Percentiles rank a stretch among this genome's conserved stretches.
Conservation (phyloP, 2,329 filamentous ascomycete genomes). For the Trichophyton mentagrophytes region DNA sequence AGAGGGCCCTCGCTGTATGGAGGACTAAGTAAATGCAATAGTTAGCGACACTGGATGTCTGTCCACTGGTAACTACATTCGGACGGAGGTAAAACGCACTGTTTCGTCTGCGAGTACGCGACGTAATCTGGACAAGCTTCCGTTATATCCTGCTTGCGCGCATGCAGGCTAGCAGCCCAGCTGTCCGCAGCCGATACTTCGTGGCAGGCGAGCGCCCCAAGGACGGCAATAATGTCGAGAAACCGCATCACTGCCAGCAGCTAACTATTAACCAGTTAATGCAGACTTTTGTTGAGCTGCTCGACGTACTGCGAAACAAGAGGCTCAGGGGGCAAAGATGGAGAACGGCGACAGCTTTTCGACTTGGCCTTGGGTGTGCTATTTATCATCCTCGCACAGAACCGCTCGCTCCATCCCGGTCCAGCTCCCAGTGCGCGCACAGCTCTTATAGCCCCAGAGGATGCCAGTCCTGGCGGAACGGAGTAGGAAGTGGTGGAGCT, state of each 20-base stretch:
- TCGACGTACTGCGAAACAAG: background rate
- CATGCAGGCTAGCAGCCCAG: background rate
- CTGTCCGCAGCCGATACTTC: background rate
- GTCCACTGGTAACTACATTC: background rate
- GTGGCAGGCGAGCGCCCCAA: background rate
- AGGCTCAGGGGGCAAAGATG: background rate
- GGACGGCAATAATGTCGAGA: background rate
- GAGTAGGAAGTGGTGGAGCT: background rate
- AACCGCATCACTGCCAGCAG: background rate
- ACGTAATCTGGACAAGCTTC: slow-evolving; percentile 20
- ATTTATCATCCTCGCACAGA: background rate
- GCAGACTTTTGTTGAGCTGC: background rate
- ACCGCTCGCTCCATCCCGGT: background rate
- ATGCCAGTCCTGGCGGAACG: background rate
- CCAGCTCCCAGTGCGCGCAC: background rate
- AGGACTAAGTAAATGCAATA: slow-evolving; percentile 38
- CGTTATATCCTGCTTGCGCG: background rate
- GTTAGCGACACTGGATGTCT: background rate
- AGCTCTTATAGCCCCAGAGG: background rate
- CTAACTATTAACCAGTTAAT: too few species aligned
- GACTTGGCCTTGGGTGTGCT: background rate
- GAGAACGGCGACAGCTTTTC: background rate
- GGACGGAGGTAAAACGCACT: slow-evolving; percentile 11
- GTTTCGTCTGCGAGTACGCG: slow-evolving; percentile 17
- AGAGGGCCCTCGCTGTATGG: slow-evolving; percentile 72